Percentiles rank a stretch among this genome's conserved stretches.
These are phyloP conservation scores for Trichomonas tenax DNA, from an alignment of 208 protist genomes.

Conservation along the genomic window DNA sequence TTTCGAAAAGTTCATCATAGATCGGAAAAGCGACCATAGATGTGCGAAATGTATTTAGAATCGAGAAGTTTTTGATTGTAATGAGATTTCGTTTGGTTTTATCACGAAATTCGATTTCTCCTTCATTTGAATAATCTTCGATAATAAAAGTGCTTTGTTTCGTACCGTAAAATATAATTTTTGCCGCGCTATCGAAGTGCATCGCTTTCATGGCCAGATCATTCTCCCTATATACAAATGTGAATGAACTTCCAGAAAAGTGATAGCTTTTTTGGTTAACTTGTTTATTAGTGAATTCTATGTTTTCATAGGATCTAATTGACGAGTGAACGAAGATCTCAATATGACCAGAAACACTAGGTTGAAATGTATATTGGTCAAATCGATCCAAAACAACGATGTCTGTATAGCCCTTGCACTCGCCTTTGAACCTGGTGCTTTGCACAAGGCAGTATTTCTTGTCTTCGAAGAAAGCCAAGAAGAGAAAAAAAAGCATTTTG, in stretches of 20 bases:
- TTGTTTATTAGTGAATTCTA: neutral
- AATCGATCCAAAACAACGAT: neutral
- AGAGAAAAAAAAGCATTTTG: neutral
- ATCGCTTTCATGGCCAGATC: neutral
- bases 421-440: neutral
- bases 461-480: neutral
- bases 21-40: neutral
- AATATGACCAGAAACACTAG: neutral
- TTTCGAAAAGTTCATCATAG: neutral
- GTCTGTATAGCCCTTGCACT: neutral
- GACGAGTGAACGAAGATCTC: neutral
- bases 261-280: neutral
- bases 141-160: neutral
- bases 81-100: neutral
- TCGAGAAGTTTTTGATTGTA: neutral
- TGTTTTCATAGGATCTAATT: neutral
- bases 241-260: neutral
- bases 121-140: neutral
- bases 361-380: neutral
- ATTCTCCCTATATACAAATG: neutral
- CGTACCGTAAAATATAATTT: neutral
- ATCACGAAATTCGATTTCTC: neutral
- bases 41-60: neutral
- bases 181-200: neutral
- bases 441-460: neutral